Evolutionary conservation across 495 filamentous ascomycete genomes (phyloP).

Genomic region (Aspergillus indologenus): DNA sequence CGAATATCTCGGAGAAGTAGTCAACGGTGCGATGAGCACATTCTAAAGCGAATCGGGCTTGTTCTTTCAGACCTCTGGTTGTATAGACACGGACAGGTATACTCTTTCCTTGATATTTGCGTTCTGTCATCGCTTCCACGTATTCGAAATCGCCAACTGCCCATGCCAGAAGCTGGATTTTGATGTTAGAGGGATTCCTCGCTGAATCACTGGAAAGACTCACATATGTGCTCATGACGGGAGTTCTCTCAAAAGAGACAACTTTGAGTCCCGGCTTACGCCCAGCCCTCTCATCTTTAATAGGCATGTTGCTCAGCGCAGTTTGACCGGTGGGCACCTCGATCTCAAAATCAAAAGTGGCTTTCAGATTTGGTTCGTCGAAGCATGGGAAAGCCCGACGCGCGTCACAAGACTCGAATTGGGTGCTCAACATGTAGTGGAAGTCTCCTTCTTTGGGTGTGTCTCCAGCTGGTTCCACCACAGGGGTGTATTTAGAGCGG

Average conservation of each 20-base stretch:
- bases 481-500: slow-evolving; percentile 87
- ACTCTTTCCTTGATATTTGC: slow-evolving; percentile 82
- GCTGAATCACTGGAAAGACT: slow-evolving; percentile 17
- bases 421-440: slow-evolving; percentile 92
- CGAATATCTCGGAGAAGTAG: slow-evolving; percentile 90
- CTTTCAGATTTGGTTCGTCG: slow-evolving; percentile 95
- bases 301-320: slow-evolving; percentile 92
- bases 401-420: slow-evolving; percentile 96
- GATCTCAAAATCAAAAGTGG: slow-evolving; percentile 88
- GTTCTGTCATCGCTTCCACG: slow-evolving; percentile 81
- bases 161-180: slow-evolving; percentile 77
- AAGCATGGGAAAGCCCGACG: slow-evolving; percentile 95
- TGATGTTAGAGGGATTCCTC: slow-evolving; percentile 14
- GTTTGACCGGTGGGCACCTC: slow-evolving; percentile 83
- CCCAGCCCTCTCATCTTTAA: slow-evolving; percentile 60
- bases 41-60: slow-evolving; percentile 80
- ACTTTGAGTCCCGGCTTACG: slow-evolving; percentile 64
- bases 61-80: slow-evolving; percentile 82
- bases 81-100: slow-evolving; percentile 96
- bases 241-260: slow-evolving; percentile 81
- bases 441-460: slow-evolving; percentile 76
- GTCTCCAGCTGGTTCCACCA: slow-evolving; percentile 60
- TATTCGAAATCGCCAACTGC: slow-evolving; percentile 96
- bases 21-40: slow-evolving; percentile 88
- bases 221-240: slow-evolving; percentile 94